phyloP scores from a whole-genome alignment of 169 alveolate genomes.

The Plasmodium gaboni region DNA sequence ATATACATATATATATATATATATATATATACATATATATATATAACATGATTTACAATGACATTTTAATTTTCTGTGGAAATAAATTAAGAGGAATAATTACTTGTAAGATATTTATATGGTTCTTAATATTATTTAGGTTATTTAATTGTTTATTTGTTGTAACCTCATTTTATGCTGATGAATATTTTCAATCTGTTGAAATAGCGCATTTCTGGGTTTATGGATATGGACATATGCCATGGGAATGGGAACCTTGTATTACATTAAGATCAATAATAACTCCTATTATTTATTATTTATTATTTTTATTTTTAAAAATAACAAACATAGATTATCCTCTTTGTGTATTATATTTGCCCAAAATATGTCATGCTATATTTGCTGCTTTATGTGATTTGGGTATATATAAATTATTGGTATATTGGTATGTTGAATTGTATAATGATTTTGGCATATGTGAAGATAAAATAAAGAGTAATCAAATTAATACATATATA shows the following conservation, averaged over 20 bases:
- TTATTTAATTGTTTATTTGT: slow-evolving; percentile 78
- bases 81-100: not conserved
- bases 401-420: slow-evolving; percentile 69
- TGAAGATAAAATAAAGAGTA: too few relatives aligned
- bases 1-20: not conserved
- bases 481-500: too few relatives aligned
- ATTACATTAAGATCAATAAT: slow-evolving; percentile 80
- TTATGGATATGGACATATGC: slow-evolving; percentile 83
- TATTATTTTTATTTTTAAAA: slow-evolving; percentile 76
- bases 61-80: slow-evolving; percentile 4
- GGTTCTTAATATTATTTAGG: slow-evolving; percentile 50
- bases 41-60: not conserved
- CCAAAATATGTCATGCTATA: slow-evolving; percentile 79
- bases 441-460: not conserved
- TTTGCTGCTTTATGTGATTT: slow-evolving; percentile 82
- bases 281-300: slow-evolving; percentile 82
- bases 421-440: slow-evolving; percentile 38
- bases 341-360: slow-evolving; percentile 64
- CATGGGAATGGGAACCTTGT: slow-evolving; percentile 90
- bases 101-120: slow-evolving; percentile 11
- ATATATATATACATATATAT: not conserved
- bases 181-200: slow-evolving; percentile 87
- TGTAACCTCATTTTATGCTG: slow-evolving; percentile 83
- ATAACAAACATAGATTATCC: slow-evolving; percentile 57
- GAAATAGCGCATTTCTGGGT: slow-evolving; percentile 85